Base-by-base conservation (phyloP, 2,329 filamentous ascomycete species). In the Diaporthe sp. region DNA sequence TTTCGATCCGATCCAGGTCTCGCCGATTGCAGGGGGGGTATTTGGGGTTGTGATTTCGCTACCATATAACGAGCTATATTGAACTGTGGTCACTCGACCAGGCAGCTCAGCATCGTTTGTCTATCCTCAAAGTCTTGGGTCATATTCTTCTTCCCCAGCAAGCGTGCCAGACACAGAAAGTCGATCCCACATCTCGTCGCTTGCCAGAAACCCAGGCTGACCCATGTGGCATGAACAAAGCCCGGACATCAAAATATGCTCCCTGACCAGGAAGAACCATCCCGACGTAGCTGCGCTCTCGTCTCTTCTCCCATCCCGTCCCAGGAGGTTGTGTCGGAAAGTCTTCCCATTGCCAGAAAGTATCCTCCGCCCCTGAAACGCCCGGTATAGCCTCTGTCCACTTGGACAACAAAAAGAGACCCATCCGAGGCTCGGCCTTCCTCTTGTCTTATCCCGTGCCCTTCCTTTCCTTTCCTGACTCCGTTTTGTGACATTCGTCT, bases 81-180 rank as follows among this genome's bases (percentile, higher is more conserved):
- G 46, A 71, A 70, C 77, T 70, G 74, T 68, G 76, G 72, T 77
- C 77, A 78, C 77, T 78, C 77, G 77, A 77, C 76, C 76, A 76
- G 61, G 70, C 76, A 74, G 75, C 61, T 68, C 67, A 70, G 62
- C 71, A 71, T 76, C 71, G 67, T 62, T 65, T 62, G 67, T 62
- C 71, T 62, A 73, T 72, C 53, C 65, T 76, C 51, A 42, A 55
- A 51, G 65, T 31, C 65, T 72, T 58, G 58, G 67, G 42, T 71
- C 74, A 61, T n/a, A 49, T 70, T 9, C 37, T 46, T 44, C 53
- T 39, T 39, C 46, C 68, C 58, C 44, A n/a, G 34, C 61, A 68
- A 73, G 61, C 37, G 71, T 55, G 70, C 57, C 42, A 46, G 76
- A 74, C 73, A 68, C 34, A 55, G 74, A 53, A 51, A 51, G n/a